Evolutionary conservation across 179 eudicot species (phyloP), one percentile per base, ranked within the genome.

Genomic region (Sideroxylon spinosum): DNA sequence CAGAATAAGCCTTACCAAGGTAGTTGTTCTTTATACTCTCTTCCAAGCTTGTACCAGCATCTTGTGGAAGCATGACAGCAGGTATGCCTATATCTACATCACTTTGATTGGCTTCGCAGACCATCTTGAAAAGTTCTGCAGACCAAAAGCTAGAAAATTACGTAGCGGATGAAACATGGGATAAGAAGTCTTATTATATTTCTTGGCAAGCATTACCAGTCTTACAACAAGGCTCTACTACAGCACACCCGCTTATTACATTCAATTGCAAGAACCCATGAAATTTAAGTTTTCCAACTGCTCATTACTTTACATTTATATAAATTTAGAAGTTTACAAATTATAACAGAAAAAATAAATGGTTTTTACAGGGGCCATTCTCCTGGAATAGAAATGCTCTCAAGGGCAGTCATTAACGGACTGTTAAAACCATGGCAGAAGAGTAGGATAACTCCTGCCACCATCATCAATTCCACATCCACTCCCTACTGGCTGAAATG

Each of bases 61-160:
- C 84, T 82, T 81, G 86, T 49, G 98, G 99, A 75, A 95, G 90
- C 98, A 95, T 91, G 75, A 93, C 93, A 73, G 94, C 91, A 73
- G 99, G 98, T 78, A 95, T 95, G 79, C 86, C 78, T 73, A 95
- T 91, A 20, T 83, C 57, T 57, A 87, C 78, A 79, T 90, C 88
- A 61, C 95, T 87, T 70, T 91, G 95, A 75, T 88, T 82, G 71
- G 77, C 85, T 85, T 95, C 98, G 80, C 99, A 93, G 23, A 95
- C 98, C 99, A 95, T 95, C 83, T 95, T 95, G 84, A 93, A 93
- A 73, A 95, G 98, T 81, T 89, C 99, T 95, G 92, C 84, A 82
- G 67, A 46, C 66, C 29, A 81, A 62, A 20, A 29, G 8, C 22
- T 17, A 37, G 17, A 65, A 76, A 26, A 60, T 14, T 9, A 20